Conservation (phyloP, 257 asterid genomes). For the Parsonsia alboflavescens region DNA sequence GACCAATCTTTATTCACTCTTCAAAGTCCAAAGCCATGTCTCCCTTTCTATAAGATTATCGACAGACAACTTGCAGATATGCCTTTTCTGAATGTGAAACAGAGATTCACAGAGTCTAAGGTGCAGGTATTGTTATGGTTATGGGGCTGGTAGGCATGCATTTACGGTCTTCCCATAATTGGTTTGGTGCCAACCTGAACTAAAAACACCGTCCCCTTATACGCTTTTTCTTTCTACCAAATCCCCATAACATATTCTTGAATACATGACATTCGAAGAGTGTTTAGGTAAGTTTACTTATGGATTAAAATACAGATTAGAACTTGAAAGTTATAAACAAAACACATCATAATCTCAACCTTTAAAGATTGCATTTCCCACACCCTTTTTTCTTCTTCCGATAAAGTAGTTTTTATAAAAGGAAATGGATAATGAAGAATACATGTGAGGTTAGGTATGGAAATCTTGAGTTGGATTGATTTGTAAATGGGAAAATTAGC, state of each 20-base stretch:
- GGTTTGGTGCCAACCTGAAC: conserved; percentile 28
- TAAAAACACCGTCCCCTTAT: background rate
- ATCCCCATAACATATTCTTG: background rate
- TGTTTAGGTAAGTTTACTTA: background rate
- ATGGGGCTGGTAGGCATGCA: conserved; percentile 22
- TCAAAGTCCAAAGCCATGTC: background rate
- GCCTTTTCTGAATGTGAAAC: background rate
- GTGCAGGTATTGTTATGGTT: conserved; percentile 11
- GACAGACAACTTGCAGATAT: background rate
- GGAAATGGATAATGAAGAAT: background rate
- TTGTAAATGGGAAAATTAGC: background rate
- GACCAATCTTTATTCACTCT: conserved; percentile 3
- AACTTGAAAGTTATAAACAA: background rate
- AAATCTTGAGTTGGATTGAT: background rate
- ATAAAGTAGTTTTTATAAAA: background rate
- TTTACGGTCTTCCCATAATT: conserved; percentile 23
- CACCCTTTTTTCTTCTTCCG: background rate
- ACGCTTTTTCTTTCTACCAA: background rate
- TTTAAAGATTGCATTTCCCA: too few relatives aligned
- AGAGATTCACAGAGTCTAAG: background rate
- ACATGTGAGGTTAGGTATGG: background rate
- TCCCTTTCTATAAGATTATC: background rate
- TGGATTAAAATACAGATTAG: background rate
- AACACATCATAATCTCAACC: background rate
- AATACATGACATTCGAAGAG: too few relatives aligned